phyloP scores from a whole-genome alignment of 1,284 basidiomycete genomes.

The Xerocomus nothofagi region DNA sequence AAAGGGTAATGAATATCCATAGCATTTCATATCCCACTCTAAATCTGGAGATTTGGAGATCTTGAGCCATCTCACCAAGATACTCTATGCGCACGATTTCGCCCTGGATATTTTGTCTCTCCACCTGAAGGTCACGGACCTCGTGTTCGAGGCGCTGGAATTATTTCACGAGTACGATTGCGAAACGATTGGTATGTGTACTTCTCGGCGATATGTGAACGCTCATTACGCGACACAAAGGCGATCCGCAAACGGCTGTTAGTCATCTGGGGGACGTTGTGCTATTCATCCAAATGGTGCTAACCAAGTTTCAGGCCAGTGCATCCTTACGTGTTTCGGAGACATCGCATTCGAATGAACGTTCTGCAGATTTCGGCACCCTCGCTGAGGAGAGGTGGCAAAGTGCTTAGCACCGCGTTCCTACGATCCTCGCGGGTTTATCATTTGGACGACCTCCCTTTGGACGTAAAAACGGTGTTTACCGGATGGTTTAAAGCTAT shows the following conservation, averaged over 20 bases:
- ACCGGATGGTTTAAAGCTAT: slow-evolving; percentile 70
- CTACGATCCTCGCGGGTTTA: slow-evolving; percentile 50
- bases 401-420: slow-evolving; percentile 49
- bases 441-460: slow-evolving; percentile 42
- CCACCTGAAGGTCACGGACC: slow-evolving; percentile 61
- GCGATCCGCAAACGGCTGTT: slow-evolving; percentile 78
- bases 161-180: slow-evolving; percentile 73
- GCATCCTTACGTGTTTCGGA: slow-evolving; percentile 12
- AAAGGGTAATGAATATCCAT: slow-evolving; percentile 1
- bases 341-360: not conserved
- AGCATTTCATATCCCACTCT: slow-evolving; percentile 58
- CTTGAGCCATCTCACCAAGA: slow-evolving; percentile 63
- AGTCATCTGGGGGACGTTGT: slow-evolving; percentile 74
- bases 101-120: slow-evolving; percentile 69
- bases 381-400: slow-evolving; percentile 43
- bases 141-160: slow-evolving; percentile 60
- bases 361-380: slow-evolving; percentile 29
- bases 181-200: slow-evolving; percentile 67
- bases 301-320: slow-evolving; percentile 63
- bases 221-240: slow-evolving; percentile 38
- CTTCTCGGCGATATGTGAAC: slow-evolving; percentile 3
- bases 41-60: slow-evolving; percentile 61
- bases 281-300: slow-evolving; percentile 63
- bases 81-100: slow-evolving; percentile 55
- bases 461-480: slow-evolving; percentile 53